Conservation (phyloP, 2,329 filamentous ascomycete genomes). For the Nemania diffusa region DNA sequence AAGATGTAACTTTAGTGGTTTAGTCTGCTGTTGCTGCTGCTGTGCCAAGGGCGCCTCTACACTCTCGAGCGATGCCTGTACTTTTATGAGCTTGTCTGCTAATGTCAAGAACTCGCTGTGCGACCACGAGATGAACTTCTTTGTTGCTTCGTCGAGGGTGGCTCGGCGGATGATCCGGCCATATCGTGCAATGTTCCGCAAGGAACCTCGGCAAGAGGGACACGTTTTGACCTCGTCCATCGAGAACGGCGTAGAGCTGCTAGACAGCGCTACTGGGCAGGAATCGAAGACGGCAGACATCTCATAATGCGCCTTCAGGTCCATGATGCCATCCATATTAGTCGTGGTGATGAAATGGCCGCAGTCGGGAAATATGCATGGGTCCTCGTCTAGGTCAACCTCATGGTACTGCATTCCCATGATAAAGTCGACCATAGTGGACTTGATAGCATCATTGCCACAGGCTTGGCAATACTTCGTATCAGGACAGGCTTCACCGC, state of each 20-base stretch:
- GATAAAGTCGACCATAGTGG: conserved; percentile 66
- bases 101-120: conserved; percentile 56
- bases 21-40: background rate
- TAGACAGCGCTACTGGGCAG: conserved; percentile 2
- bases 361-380: conserved; percentile 70
- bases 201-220: conserved; percentile 67
- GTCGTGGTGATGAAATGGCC: conserved; percentile 70
- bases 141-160: conserved; percentile 70
- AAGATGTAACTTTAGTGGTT: conserved; percentile 17
- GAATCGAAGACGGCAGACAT: conserved; percentile 9
- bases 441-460: conserved; percentile 55
- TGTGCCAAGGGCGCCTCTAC: background rate
- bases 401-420: conserved; percentile 60
- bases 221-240: conserved; percentile 63
- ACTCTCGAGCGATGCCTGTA: conserved; percentile 30
- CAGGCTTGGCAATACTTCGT: conserved; percentile 67
- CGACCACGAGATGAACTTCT: conserved; percentile 70
- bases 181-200: conserved; percentile 69
- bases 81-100: conserved; percentile 47
- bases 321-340: conserved; percentile 70
- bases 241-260: conserved; percentile 56
- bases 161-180: conserved; percentile 69
- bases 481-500: conserved; percentile 70
- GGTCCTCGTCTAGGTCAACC: conserved; percentile 66
- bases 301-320: conserved; percentile 55